phyloP scores from a whole-genome alignment of 345 rosid genomes.

The Moricandia moricandioides region DNA sequence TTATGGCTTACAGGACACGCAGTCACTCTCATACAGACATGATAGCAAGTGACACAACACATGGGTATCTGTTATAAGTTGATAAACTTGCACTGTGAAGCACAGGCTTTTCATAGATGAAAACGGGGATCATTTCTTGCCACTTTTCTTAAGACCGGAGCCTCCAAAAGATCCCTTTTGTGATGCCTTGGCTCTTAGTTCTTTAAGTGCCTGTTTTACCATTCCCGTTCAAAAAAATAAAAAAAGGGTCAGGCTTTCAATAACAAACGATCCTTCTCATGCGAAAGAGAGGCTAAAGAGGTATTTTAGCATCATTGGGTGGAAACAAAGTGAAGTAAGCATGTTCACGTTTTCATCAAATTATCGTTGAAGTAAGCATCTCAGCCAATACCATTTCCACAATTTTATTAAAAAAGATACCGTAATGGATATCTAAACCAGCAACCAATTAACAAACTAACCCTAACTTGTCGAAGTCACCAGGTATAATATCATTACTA shows the following conservation, averaged over 20 bases:
- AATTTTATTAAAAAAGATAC: not conserved
- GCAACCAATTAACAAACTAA: not conserved
- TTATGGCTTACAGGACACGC: not conserved
- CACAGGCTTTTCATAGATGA: not conserved
- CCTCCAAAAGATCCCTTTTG: constrained; percentile 85
- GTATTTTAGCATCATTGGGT: too few relatives aligned
- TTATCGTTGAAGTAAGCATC: not conserved
- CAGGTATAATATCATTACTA: not conserved
- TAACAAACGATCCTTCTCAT: not conserved
- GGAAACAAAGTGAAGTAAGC: too few relatives aligned
- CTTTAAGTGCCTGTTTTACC: constrained; percentile 65
- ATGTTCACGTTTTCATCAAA: not conserved
- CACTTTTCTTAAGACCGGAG: constrained; percentile 89
- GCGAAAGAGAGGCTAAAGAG: not conserved
- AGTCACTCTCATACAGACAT: constrained; percentile 13
- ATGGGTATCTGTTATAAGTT: not conserved
- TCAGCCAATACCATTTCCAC: not conserved
- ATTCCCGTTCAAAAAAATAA: not conserved
- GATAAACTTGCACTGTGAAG: constrained; percentile 16
- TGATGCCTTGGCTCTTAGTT: constrained; percentile 80
- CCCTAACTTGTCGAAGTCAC: not conserved
- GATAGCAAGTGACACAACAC: constrained; percentile 30
- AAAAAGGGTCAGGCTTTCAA: not conserved
- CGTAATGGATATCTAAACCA: not conserved
- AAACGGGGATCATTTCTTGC: constrained; percentile 54